A percentile compares a stretch with the other conserved stretches of the same genome.
These are phyloP conservation scores for Moesziomyces sp. DNA, from an alignment of 1,284 basidiomycete species.

Conservation along the genomic window DNA sequence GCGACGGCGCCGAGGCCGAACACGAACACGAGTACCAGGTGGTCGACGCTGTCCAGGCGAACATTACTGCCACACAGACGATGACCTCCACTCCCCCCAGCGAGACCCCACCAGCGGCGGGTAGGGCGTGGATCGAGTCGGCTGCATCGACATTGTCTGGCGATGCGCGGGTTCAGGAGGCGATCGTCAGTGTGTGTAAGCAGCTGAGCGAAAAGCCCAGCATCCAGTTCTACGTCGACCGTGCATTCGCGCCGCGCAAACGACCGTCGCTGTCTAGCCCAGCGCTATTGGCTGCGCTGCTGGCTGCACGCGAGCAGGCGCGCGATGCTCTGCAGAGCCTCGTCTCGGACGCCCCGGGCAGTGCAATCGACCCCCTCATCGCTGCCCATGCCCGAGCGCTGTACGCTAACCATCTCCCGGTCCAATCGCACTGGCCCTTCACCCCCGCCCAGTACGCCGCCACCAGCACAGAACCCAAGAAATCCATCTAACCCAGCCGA, in stretches of 20 bases:
- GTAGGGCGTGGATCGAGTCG: conserved; percentile 5
- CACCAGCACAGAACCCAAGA: too few relatives aligned
- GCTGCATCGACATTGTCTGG: conserved; percentile 3
- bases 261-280: conserved; percentile 7
- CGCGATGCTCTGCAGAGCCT: too few relatives aligned
- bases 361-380: too few relatives aligned
- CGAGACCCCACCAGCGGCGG: background rate
- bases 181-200: conserved; percentile 10
- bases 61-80: background rate
- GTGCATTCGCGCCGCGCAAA: conserved; percentile 8
- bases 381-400: too few relatives aligned
- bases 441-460: too few relatives aligned
- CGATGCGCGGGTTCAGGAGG: background rate
- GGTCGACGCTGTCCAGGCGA: conserved; percentile 26
- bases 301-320: conserved; percentile 4
- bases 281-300: conserved; percentile 14
- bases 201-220: conserved; percentile 27
- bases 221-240: conserved; percentile 39
- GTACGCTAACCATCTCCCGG: too few relatives aligned
- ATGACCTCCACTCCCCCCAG: background rate
- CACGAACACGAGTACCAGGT: conserved; percentile 47
- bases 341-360: too few relatives aligned
- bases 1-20: conserved; percentile 20
- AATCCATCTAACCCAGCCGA: too few relatives aligned
- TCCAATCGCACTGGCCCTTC: too few relatives aligned